phyloP scores from a whole-genome alignment of 116 monocot species.

The Dioscorea cayenensis region DNA sequence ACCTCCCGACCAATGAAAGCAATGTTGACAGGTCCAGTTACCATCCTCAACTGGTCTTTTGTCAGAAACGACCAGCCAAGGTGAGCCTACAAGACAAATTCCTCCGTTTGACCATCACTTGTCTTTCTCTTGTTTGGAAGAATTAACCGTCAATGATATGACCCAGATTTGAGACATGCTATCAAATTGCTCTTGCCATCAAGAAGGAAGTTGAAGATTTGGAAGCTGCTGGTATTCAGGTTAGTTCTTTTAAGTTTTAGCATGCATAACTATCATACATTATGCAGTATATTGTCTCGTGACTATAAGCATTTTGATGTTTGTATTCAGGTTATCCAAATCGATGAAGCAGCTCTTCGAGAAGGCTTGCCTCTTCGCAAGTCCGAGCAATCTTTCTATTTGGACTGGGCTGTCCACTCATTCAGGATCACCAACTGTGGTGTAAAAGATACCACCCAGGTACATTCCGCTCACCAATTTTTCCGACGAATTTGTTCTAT shows the following conservation, averaged over 20 bases:
- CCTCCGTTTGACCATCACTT: neutral
- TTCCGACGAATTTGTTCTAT: neutral
- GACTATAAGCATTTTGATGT: neutral
- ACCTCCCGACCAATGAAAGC: conserved; percentile 37
- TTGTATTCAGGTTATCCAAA: conserved; percentile 34
- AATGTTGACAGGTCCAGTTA: conserved; percentile 43
- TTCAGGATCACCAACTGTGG: conserved; percentile 37
- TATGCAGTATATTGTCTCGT: neutral
- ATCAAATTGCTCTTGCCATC: conserved; percentile 52
- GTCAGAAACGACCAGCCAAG: conserved; percentile 39
- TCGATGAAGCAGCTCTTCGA: conserved; percentile 40
- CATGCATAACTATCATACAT: neutral
- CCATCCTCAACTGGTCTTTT: conserved; percentile 47
- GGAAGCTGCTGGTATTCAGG: conserved; percentile 36
- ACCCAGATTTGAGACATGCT: conserved; percentile 38
- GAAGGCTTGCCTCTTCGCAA: conserved; percentile 43
- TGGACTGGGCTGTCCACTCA: conserved; percentile 38
- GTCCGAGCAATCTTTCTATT: conserved; percentile 32
- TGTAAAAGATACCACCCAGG: conserved; percentile 40
- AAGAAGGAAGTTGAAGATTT: conserved; percentile 50
- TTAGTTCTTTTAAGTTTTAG: neutral
- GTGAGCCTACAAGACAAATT: neutral
- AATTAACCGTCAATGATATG: neutral
- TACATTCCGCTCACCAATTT: conserved; percentile 1
- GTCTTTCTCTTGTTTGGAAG: neutral